Percentiles rank a stretch among this genome's conserved stretches.
Conservation (phyloP, 176 grass and related monocot species). For the Cenchrus fungigraminus region DNA sequence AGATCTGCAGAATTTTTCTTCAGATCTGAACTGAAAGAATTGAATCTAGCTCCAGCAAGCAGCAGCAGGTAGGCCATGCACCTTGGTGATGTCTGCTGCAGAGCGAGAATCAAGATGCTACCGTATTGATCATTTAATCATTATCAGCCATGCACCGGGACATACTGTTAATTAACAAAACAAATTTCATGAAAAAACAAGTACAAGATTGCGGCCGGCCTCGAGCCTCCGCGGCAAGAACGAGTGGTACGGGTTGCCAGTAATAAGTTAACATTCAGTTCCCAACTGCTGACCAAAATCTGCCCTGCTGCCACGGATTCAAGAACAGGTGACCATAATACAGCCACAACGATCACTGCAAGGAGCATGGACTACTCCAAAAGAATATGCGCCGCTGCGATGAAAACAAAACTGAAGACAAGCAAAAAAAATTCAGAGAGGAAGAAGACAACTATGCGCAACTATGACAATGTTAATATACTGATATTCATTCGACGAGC, state of each 20-base stretch:
- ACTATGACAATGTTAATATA: slow-evolving; percentile 39
- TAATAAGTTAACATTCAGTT: neutral
- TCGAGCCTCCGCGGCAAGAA: slow-evolving; percentile 44
- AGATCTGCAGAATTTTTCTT: neutral
- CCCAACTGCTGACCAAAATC: neutral
- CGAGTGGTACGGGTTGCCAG: neutral
- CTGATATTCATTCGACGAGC: slow-evolving; percentile 16
- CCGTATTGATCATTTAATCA: neutral
- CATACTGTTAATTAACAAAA: neutral
- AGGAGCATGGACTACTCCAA: neutral
- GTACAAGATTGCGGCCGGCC: neutral
- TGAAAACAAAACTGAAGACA: slow-evolving; percentile 16
- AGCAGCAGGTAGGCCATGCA: neutral
- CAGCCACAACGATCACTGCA: neutral
- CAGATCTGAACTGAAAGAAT: neutral
- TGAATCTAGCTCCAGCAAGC: neutral
- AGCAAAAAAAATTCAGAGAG: too few species aligned
- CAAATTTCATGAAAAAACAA: neutral
- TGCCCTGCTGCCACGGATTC: neutral
- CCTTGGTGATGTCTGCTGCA: neutral
- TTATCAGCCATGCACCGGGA: neutral
- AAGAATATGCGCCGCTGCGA: neutral
- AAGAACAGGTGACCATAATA: neutral
- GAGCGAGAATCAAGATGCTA: neutral
- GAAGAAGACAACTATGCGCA: slow-evolving; percentile 32